Base-by-base conservation (phyloP, 2,329 filamentous ascomycete species). In the Colletotrichum magnum region DNA sequence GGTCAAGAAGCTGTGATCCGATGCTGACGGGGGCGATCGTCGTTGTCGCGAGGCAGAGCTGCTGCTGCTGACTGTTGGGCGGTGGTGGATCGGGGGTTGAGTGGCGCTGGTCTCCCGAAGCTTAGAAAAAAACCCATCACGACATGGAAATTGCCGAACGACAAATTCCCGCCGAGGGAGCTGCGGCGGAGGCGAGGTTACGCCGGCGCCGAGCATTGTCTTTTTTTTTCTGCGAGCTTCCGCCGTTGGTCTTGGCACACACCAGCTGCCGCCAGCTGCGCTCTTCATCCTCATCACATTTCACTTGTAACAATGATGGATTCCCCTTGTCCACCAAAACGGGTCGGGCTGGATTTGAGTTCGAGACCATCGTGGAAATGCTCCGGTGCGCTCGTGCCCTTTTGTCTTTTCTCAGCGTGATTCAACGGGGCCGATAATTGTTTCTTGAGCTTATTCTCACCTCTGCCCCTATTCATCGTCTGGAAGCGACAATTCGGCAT, bases 81-180 rank as follows among this genome's bases (percentile, higher is more conserved):
- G 41, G 43, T 28, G 28, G 48, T 45, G 41, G 36, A 56, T 39
- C 50, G 50, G 54, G 26, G 7, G 32, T 10, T 58, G 61, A 54
- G 53, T 45, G 32, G 57, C 5, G 39, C 26, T 28, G 21, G 24
- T 45, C 48, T 9, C 47, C 41, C 39, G 47, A 56, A 58, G 48
- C 58, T 41, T 24, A 24, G 21, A 68, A 47, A 58, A 70, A 70
- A 70, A 54, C 58, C 64, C 68, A 58, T 64, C 52, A 61, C 43
- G 50, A 61, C 4, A 52, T 65, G 48, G 45, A 68, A 41, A 53
- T 58, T 63, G 64, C 68, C 58, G 64, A 68, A 68, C 52, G 64
- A 70, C 43, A 70, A 70, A 70, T 70, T 70, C 68, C 68, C 21
- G 21, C 21, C 21, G 21, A 24, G 64, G 54, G 51, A 18, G 16